These are phyloP conservation scores for Neofusicoccum umdonicola DNA, from an alignment of 2,329 filamentous ascomycete genomes.

Conservation along the genomic window DNA sequence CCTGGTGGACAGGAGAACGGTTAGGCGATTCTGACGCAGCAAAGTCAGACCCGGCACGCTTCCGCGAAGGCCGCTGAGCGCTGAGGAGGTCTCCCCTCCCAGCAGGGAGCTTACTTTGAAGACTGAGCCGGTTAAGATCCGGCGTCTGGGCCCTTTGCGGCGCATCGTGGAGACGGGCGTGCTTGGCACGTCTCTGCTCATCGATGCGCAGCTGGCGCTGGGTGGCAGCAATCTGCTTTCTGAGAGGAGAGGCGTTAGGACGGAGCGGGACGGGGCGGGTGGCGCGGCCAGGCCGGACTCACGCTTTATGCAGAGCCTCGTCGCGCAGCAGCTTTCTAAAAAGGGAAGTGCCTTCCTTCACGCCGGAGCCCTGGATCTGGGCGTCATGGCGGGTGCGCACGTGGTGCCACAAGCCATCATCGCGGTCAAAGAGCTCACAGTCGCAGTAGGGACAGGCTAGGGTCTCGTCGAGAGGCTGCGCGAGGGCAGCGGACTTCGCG, in stretches of 20 bases:
- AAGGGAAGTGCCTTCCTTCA: slow-evolving; percentile 19
- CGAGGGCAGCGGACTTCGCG: background rate
- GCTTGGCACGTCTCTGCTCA: slow-evolving; percentile 22
- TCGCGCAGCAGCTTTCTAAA: slow-evolving; percentile 27
- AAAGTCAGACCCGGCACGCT: slow-evolving; percentile 15
- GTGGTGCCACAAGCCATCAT: slow-evolving; percentile 29
- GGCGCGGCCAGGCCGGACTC: slow-evolving; percentile 20
- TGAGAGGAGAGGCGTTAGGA: background rate
- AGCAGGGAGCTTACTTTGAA: slow-evolving; percentile 19
- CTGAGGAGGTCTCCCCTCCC: background rate
- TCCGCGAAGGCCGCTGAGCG: background rate
- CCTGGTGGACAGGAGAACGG: slow-evolving; percentile 14
- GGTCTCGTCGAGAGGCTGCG: background rate
- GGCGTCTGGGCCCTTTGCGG: slow-evolving; percentile 26
- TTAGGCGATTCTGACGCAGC: slow-evolving; percentile 10
- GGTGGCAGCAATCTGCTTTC: background rate
- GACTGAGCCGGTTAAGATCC: slow-evolving; percentile 30
- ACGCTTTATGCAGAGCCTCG: slow-evolving; percentile 25
- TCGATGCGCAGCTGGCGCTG: slow-evolving; percentile 22
- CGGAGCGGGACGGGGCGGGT: slow-evolving; percentile 6
- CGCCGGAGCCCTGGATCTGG: slow-evolving; percentile 22
- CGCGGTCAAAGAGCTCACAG: slow-evolving; percentile 29
- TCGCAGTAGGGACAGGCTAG: slow-evolving; percentile 31
- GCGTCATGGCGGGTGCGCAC: slow-evolving; percentile 28
- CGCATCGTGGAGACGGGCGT: slow-evolving; percentile 17